phyloP scores from a whole-genome alignment of 2,329 filamentous ascomycete genomes.

The Lasiodiplodia gonubiensis region DNA sequence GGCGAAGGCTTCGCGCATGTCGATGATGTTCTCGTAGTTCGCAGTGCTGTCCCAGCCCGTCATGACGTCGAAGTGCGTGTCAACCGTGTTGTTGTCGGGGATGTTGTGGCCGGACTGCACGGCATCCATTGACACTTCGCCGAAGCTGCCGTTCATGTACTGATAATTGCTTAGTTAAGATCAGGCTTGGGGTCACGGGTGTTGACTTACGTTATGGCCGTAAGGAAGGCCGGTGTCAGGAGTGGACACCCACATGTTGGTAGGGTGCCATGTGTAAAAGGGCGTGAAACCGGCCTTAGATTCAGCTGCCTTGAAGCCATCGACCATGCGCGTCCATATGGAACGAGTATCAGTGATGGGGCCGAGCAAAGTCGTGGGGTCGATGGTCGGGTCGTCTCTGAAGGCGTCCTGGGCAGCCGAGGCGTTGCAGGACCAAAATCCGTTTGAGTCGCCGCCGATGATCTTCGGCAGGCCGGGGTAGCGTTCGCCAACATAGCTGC shows the following conservation, averaged over 20 bases:
- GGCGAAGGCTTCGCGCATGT: constrained; percentile 1
- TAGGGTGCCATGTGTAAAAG: constrained; percentile 10
- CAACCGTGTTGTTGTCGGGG: constrained; percentile 61
- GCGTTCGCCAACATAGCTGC: background rate
- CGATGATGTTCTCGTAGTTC: constrained; percentile 17
- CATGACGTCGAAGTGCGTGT: constrained; percentile 52
- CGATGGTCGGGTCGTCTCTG: background rate
- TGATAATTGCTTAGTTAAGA: background rate
- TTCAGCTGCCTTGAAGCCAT: background rate
- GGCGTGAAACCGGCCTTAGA: background rate
- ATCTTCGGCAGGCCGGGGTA: constrained; percentile 17
- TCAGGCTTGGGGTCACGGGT: too few relatives aligned
- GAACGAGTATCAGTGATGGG: constrained; percentile 8
- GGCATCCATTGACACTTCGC: constrained; percentile 7
- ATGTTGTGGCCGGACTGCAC: constrained; percentile 50
- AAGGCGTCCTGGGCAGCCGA: background rate
- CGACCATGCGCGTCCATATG: constrained; percentile 1
- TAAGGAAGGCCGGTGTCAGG: background rate
- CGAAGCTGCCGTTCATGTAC: constrained; percentile 21
- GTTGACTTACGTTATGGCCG: constrained; percentile 1
- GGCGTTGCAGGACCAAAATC: constrained; percentile 6
- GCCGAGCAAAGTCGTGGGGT: background rate
- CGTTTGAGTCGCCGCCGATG: constrained; percentile 11
- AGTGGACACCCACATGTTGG: constrained; percentile 1
- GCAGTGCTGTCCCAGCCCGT: background rate